phyloP scores from a whole-genome alignment of 257 asterid species.

The Fraxinus anomala region DNA sequence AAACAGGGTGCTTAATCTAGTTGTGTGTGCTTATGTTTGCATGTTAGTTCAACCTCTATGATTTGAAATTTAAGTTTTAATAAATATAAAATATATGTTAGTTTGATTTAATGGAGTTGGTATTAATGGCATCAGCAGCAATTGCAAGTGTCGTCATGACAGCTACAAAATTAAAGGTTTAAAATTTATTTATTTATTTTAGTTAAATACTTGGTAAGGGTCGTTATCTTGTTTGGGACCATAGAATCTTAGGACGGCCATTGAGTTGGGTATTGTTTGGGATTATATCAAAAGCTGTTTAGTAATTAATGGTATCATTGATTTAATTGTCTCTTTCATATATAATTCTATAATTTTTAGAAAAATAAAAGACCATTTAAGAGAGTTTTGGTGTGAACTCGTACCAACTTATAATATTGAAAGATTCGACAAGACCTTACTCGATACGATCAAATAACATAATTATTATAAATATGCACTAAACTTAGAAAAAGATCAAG shows the following conservation, averaged over 20 bases:
- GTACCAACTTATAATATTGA: no score
- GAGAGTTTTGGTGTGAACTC: neutral
- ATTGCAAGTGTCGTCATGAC: constrained; percentile 18
- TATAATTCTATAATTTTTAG: neutral
- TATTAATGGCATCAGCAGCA: constrained; percentile 47
- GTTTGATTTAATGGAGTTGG: constrained; percentile 58
- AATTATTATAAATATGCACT: no score
- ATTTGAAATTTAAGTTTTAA: constrained; percentile 16
- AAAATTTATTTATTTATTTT: neutral
- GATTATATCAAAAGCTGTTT: constrained; percentile 50
- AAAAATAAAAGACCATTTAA: neutral
- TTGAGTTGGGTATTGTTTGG: constrained; percentile 59
- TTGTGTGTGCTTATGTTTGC: no score
- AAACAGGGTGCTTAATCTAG: neutral
- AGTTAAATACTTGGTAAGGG: constrained; percentile 18
- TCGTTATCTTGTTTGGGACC: constrained; percentile 61
- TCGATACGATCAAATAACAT: no score
- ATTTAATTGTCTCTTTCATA: constrained; percentile 38
- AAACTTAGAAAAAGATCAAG: no score
- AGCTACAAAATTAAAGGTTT: neutral
- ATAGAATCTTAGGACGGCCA: constrained; percentile 77
- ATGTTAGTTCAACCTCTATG: constrained; percentile 15
- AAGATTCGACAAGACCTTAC: no score
- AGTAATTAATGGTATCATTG: constrained; percentile 44
- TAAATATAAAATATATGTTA: constrained; percentile 22